Conservation (phyloP, 371 early-diverging fungal species). For the Zychaea mexicana region DNA sequence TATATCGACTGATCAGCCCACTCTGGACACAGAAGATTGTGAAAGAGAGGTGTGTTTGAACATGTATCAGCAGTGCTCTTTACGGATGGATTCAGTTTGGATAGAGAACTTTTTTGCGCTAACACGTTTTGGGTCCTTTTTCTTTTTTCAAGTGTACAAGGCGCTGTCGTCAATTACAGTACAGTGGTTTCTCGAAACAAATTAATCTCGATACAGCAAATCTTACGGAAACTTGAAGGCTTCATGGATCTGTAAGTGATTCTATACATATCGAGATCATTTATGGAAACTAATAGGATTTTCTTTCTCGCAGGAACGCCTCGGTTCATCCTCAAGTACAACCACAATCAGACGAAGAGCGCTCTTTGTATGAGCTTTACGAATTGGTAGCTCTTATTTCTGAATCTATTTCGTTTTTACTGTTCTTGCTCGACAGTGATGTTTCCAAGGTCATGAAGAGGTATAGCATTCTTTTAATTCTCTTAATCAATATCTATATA, state of each 20-base stretch:
- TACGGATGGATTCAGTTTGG: too few species aligned
- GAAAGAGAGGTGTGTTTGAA: not conserved
- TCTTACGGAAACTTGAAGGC: slow-evolving; percentile 20
- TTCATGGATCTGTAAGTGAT: slow-evolving; percentile 27
- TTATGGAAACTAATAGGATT: not conserved
- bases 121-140: not conserved
- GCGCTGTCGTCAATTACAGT: not conserved
- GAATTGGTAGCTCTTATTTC: slow-evolving; percentile 57
- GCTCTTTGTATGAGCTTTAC: slow-evolving; percentile 61
- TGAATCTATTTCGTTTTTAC: slow-evolving; percentile 77
- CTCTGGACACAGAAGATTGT: slow-evolving; percentile 68
- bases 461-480: slow-evolving; percentile 25
- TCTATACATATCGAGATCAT: not conserved
- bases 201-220: slow-evolving; percentile 17
- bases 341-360: slow-evolving; percentile 21
- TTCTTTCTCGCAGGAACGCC: slow-evolving; percentile 10
- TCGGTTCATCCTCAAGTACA: slow-evolving; percentile 16
- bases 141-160: not conserved
- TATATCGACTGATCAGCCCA: slow-evolving; percentile 70
- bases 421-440: slow-evolving; percentile 66
- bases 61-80: too few species aligned
- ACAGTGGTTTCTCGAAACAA: slow-evolving; percentile 10
- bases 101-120: too few species aligned
- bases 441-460: slow-evolving; percentile 51
- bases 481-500: not conserved